These are phyloP conservation scores for Endoconidiophora laricicola DNA, from an alignment of 2,329 filamentous ascomycete species.

Conservation along the genomic window DNA sequence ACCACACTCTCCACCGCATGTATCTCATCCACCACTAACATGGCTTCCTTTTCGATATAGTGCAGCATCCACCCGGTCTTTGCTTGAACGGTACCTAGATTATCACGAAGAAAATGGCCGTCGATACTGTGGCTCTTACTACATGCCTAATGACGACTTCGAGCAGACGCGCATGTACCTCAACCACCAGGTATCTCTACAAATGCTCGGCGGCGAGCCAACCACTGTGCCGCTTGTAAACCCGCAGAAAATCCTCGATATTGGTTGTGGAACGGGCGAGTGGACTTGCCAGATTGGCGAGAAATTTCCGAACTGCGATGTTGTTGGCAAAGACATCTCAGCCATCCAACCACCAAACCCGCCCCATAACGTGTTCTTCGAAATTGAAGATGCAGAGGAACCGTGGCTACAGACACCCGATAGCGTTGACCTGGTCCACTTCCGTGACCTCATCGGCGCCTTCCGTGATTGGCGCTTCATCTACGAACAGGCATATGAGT, in stretches of 20 bases:
- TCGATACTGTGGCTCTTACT: conserved; percentile 45
- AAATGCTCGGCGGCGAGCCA: conserved; percentile 29
- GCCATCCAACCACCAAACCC: conserved; percentile 39
- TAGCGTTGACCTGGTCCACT: conserved; percentile 39
- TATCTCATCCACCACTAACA: neutral
- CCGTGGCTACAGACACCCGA: conserved; percentile 39
- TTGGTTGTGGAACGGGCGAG: conserved; percentile 41
- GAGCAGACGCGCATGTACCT: conserved; percentile 47
- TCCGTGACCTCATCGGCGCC: conserved; percentile 38
- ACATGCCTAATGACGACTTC: conserved; percentile 48
- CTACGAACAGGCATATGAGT: conserved; percentile 34
- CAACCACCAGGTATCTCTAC: conserved; percentile 45
- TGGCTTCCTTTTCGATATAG: conserved; percentile 16
- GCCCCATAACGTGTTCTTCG: conserved; percentile 42
- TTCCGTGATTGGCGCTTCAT: conserved; percentile 39
- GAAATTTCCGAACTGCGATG: conserved; percentile 34
- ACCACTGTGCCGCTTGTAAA: conserved; percentile 27
- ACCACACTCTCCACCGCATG: neutral
- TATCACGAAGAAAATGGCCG: conserved; percentile 44
- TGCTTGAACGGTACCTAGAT: conserved; percentile 35
- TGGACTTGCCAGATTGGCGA: conserved; percentile 38
- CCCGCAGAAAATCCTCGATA: conserved; percentile 32
- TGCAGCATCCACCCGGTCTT: conserved; percentile 30
- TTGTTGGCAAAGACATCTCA: conserved; percentile 42
- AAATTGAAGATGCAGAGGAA: conserved; percentile 40